These are phyloP conservation scores for Ceratocystis papillata DNA, from an alignment of 2,329 filamentous ascomycete species.

Conservation along the genomic window DNA sequence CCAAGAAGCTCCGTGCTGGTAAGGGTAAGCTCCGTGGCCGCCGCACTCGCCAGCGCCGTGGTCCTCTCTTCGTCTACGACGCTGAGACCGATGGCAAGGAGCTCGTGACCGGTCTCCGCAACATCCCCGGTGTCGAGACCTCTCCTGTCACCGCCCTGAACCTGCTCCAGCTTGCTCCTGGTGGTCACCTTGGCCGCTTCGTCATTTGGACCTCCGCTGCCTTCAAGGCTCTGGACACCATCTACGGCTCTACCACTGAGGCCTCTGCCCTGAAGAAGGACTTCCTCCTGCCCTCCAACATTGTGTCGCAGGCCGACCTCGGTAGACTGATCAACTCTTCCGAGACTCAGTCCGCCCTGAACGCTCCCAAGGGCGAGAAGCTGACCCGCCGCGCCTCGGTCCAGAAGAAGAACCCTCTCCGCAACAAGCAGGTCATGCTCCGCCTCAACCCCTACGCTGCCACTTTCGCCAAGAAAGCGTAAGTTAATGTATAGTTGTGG, in stretches of 20 bases:
- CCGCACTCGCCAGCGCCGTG: slow-evolving; percentile 93
- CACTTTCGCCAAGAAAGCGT: slow-evolving; percentile 61
- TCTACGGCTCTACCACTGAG: slow-evolving; percentile 89
- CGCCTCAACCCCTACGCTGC: slow-evolving; percentile 97
- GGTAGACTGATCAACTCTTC: slow-evolving; percentile 98
- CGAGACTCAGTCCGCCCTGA: slow-evolving; percentile 93
- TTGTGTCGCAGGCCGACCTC: slow-evolving; percentile 90
- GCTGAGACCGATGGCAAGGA: slow-evolving; percentile 91
- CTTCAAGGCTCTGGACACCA: slow-evolving; percentile 89
- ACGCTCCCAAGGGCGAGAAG: slow-evolving; percentile 79
- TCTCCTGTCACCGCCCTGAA: slow-evolving; percentile 87
- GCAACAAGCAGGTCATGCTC: slow-evolving; percentile 97
- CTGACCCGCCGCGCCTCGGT: slow-evolving; percentile 80
- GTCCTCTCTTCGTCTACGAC: slow-evolving; percentile 96
- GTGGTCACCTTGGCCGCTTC: slow-evolving; percentile 98
- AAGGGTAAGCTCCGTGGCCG: slow-evolving; percentile 98
- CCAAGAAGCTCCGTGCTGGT: slow-evolving; percentile 92
- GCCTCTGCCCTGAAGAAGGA: slow-evolving; percentile 95
- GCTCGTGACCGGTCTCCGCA: slow-evolving; percentile 90
- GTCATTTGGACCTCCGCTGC: slow-evolving; percentile 97
- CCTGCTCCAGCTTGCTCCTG: slow-evolving; percentile 97
- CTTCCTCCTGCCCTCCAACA: slow-evolving; percentile 88
- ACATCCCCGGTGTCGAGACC: slow-evolving; percentile 97
- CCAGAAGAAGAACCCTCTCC: slow-evolving; percentile 99
- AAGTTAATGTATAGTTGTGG: slow-evolving; percentile 21